Evolutionary conservation across 2,329 filamentous ascomycete genomes (phyloP).

Genomic region (Ophiostoma montium): DNA sequence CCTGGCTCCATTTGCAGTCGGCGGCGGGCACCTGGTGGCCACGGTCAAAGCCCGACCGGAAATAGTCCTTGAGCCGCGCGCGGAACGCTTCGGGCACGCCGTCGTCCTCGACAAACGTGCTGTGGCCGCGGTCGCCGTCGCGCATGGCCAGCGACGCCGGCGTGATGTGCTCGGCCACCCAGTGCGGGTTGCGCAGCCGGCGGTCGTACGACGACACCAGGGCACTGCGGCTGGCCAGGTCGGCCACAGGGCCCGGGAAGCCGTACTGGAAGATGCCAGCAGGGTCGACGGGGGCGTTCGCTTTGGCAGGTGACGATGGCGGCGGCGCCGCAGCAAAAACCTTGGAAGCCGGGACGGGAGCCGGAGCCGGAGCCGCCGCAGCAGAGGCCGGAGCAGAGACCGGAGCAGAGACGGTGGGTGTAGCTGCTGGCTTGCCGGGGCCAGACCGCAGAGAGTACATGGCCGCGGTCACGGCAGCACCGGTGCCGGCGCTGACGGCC

Average conservation of each 20-base stretch:
- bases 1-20: constrained; percentile 89
- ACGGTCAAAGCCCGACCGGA: constrained; percentile 84
- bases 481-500: constrained; percentile 60
- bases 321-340: constrained; percentile 22
- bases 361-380: constrained; percentile 19
- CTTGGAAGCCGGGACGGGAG: constrained; percentile 41
- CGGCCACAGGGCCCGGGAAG: constrained; percentile 80
- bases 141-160: constrained; percentile 61
- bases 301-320: constrained; percentile 20
- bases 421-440: constrained; percentile 20
- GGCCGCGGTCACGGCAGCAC: constrained; percentile 58
- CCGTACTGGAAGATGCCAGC: constrained; percentile 71
- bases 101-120: constrained; percentile 68
- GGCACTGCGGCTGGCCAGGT: constrained; percentile 62
- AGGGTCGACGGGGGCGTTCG: constrained; percentile 48
- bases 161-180: constrained; percentile 96
- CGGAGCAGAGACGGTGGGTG: constrained; percentile 14
- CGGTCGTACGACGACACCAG: constrained; percentile 85
- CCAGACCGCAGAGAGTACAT: constrained; percentile 45
- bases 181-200: constrained; percentile 77
- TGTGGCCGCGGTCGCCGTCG: constrained; percentile 73
- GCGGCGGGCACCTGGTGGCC: constrained; percentile 96
- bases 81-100: constrained; percentile 74
- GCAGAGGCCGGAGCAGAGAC: constrained; percentile 13
- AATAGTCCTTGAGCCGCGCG: constrained; percentile 85